These are phyloP conservation scores for Yamadazyma laniorum DNA, from an alignment of 805 yeast species.

Conservation along the genomic window DNA sequence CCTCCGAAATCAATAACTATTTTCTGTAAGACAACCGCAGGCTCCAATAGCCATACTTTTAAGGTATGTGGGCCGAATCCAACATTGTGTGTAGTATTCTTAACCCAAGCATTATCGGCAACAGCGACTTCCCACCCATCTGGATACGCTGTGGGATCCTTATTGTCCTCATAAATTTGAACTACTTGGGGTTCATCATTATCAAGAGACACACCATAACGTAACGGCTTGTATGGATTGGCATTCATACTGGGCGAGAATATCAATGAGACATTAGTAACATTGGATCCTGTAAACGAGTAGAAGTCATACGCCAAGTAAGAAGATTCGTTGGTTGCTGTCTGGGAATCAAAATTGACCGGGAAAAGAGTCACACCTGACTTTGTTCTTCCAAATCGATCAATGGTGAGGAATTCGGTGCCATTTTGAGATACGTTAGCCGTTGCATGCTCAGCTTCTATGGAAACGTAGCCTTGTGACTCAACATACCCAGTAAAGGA, in stretches of 20 bases:
- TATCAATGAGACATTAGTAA: slow-evolving; percentile 15
- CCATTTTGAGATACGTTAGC: slow-evolving; percentile 10
- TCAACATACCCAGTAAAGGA: slow-evolving; percentile 16
- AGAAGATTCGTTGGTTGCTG: slow-evolving; percentile 12
- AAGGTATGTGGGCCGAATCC: slow-evolving; percentile 15
- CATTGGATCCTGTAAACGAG: slow-evolving; percentile 15
- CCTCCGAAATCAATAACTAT: slow-evolving; percentile 19
- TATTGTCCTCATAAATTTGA: slow-evolving; percentile 17
- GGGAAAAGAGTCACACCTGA: slow-evolving; percentile 19
- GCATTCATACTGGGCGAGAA: slow-evolving; percentile 21
- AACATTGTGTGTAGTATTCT: slow-evolving; percentile 15
- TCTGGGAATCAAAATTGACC: slow-evolving; percentile 14
- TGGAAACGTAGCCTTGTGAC: slow-evolving; percentile 15
- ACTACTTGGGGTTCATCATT: slow-evolving; percentile 18
- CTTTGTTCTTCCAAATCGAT: slow-evolving; percentile 16
- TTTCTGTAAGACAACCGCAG: slow-evolving; percentile 15
- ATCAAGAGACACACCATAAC: slow-evolving; percentile 23
- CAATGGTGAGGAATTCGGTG: slow-evolving; percentile 11
- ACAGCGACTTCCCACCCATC: slow-evolving; percentile 18
- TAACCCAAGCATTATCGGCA: slow-evolving; percentile 14
- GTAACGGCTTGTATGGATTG: slow-evolving; percentile 18
- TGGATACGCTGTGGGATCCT: slow-evolving; percentile 15
- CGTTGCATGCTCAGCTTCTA: slow-evolving; percentile 17
- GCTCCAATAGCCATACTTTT: slow-evolving; percentile 17
- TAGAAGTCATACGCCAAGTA: slow-evolving; percentile 18